Percentiles rank a stretch among this genome's conserved stretches.
These are phyloP conservation scores for Apocynum venetum DNA, from an alignment of 257 asterid species.

Conservation along the genomic window DNA sequence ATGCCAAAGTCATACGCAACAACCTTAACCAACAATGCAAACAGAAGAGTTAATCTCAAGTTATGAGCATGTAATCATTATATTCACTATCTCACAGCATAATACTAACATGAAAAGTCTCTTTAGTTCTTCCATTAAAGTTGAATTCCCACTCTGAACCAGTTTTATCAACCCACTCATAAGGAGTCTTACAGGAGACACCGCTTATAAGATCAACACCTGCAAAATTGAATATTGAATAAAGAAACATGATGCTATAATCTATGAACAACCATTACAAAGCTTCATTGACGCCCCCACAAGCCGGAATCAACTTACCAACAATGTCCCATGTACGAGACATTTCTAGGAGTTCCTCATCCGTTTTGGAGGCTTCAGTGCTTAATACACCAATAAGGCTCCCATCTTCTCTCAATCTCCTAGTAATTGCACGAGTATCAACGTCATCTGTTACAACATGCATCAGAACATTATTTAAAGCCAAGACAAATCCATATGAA, in stretches of 20 bases:
- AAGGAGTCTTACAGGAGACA: conserved; percentile 78
- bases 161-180: conserved; percentile 71
- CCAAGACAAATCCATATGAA: conserved; percentile 1
- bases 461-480: conserved; percentile 20
- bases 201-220: conserved; percentile 92
- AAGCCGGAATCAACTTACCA: conserved; percentile 39
- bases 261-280: background rate
- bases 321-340: conserved; percentile 81
- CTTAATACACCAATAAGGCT: conserved; percentile 94
- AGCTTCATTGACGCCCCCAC: background rate
- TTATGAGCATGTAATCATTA: conserved; percentile 8
- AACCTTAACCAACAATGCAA: conserved; percentile 46
- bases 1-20: conserved; percentile 98
- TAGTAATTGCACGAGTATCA: conserved; percentile 96
- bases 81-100: background rate
- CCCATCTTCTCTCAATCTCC: conserved; percentile 79
- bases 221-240: conserved; percentile 30
- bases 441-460: conserved; percentile 64
- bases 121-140: conserved; percentile 34
- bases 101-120: conserved; percentile 51
- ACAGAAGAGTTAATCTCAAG: conserved; percentile 11
- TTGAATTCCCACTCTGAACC: conserved; percentile 78
- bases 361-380: conserved; percentile 70
- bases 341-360: conserved; percentile 72
- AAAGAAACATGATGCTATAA: conserved; percentile 1